Evolutionary conservation across 441 rosid genomes (phyloP).

Genomic region (Populus hybrid): DNA sequence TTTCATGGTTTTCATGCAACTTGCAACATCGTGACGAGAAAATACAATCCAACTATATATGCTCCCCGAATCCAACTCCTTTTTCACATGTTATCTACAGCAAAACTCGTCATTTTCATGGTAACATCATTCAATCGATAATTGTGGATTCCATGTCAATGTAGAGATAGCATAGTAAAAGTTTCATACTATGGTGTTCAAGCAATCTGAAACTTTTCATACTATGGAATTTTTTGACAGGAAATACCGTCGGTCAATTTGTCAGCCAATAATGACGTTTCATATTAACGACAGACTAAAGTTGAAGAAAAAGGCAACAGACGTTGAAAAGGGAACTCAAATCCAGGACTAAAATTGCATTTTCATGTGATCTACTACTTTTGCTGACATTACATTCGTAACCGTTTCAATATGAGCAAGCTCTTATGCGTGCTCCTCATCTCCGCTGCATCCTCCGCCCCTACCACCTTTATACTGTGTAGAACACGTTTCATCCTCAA

Average conservation of each 20-base stretch:
- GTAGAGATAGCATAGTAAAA: neutral
- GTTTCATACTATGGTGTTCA: neutral
- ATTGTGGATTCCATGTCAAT: neutral
- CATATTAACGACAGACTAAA: too few species aligned
- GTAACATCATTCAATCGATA: neutral
- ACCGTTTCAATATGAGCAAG: slow-evolving; percentile 11
- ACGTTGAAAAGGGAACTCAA: slow-evolving; percentile 4
- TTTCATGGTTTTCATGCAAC: neutral
- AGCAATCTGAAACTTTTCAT: neutral
- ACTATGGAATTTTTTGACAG: too few species aligned
- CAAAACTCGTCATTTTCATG: too few species aligned
- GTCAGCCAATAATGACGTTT: too few species aligned
- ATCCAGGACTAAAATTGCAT: slow-evolving; percentile 16
- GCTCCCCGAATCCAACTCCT: neutral
- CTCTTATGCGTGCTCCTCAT: neutral
- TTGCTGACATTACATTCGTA: slow-evolving; percentile 1
- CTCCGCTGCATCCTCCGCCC: neutral
- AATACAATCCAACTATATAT: neutral
- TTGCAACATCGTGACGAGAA: neutral
- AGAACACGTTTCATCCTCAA: neutral
- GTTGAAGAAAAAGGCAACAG: neutral
- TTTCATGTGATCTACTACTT: slow-evolving; percentile 5
- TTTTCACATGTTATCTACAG: neutral
- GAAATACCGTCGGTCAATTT: too few species aligned
- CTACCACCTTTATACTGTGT: neutral